phyloP scores from a whole-genome alignment of 768 basidiomycete species.

The Roridomyces roridus region DNA sequence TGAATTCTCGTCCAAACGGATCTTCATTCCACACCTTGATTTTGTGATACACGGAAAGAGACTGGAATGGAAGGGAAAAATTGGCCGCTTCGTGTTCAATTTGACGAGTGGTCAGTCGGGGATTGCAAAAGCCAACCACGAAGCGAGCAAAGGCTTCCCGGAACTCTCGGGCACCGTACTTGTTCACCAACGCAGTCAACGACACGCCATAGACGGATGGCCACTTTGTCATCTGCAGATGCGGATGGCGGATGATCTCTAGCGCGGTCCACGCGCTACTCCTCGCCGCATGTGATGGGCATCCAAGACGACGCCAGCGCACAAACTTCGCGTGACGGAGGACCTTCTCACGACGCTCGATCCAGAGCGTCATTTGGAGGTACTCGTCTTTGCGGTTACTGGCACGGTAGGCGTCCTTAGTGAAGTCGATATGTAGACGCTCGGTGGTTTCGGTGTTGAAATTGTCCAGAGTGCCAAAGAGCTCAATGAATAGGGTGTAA shows the following conservation, averaged over 20 bases:
- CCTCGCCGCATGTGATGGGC: neutral
- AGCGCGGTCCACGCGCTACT: neutral
- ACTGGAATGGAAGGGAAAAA: constrained; percentile 12
- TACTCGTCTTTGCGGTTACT: constrained; percentile 34
- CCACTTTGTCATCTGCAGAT: constrained; percentile 10
- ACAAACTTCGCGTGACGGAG: constrained; percentile 5
- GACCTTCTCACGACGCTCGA: constrained; percentile 42
- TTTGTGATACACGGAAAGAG: constrained; percentile 10
- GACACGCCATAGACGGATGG: constrained; percentile 14
- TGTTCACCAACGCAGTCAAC: neutral
- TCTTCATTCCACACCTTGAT: constrained; percentile 18
- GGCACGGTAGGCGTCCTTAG: constrained; percentile 37
- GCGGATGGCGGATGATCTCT: neutral
- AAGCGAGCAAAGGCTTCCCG: constrained; percentile 14
- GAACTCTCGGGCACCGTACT: constrained; percentile 10
- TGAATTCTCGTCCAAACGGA: constrained; percentile 6
- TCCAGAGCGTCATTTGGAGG: constrained; percentile 48
- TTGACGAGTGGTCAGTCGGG: neutral
- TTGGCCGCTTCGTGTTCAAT: neutral
- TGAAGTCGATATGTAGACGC: constrained; percentile 26
- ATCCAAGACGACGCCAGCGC: constrained; percentile 24
- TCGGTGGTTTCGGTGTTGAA: constrained; percentile 43
- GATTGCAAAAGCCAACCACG: constrained; percentile 1
- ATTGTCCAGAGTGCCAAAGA: constrained; percentile 36
- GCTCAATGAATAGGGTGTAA: constrained; percentile 32